These are phyloP conservation scores for Fragilaria crotonensis DNA, from an alignment of 108 stramenopile genomes.

Conservation along the genomic window DNA sequence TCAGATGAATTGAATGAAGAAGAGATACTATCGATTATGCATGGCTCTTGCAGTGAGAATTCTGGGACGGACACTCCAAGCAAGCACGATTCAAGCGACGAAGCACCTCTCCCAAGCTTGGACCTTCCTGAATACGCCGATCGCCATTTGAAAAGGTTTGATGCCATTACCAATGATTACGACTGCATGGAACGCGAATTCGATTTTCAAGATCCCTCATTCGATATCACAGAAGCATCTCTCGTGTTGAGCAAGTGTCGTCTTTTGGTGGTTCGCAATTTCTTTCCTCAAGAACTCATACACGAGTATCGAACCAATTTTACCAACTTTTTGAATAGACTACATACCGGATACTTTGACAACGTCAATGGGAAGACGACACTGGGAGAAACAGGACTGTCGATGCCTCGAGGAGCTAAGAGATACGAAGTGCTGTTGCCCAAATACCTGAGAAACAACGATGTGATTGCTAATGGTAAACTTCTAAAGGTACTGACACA, in stretches of 20 bases:
- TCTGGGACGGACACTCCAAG: too few species aligned
- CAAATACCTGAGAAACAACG: background rate
- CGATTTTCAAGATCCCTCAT: conserved; percentile 7
- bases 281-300: conserved; percentile 4
- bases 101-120: too few species aligned
- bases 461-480: conserved; percentile 3
- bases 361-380: background rate
- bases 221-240: conserved; percentile 7
- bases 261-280: conserved; percentile 17
- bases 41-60: too few species aligned
- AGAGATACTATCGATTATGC: too few species aligned
- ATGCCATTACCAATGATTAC: conserved; percentile 5
- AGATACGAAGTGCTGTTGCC: conserved; percentile 11
- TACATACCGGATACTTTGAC: background rate
- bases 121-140: conserved; percentile 17
- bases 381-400: conserved; percentile 1
- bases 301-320: conserved; percentile 5
- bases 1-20: too few species aligned
- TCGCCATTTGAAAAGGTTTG: conserved; percentile 10
- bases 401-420: background rate
- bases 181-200: conserved; percentile 21
- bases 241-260: conserved; percentile 14
- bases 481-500: conserved; percentile 9
- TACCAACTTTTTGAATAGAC: background rate
- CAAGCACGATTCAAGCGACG: too few species aligned